These are phyloP conservation scores for Microcos paniculata DNA, from an alignment of 345 rosid species.

Conservation along the genomic window DNA sequence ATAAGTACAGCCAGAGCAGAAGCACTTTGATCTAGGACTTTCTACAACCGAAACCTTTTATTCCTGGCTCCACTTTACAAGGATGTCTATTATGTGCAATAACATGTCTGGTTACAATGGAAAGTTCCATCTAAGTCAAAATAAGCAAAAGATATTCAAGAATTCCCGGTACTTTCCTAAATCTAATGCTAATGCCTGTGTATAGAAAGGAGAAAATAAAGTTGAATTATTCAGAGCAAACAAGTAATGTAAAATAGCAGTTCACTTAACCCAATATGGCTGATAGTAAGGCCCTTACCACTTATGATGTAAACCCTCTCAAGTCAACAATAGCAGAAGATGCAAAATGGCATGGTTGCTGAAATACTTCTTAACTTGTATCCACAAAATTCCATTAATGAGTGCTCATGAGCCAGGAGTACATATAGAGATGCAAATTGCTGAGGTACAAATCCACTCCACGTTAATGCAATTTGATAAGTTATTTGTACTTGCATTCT, in stretches of 20 bases:
- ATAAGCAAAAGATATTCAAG: background rate
- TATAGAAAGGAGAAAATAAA: background rate
- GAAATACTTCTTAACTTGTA: background rate
- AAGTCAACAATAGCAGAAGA: background rate
- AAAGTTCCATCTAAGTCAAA: no score
- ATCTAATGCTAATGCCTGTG: background rate
- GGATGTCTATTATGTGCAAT: no score
- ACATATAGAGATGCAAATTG: background rate
- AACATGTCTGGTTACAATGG: no score
- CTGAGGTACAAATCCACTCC: background rate
- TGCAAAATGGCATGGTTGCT: background rate
- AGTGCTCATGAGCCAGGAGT: background rate
- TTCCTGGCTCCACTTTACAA: background rate
- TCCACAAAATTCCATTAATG: background rate
- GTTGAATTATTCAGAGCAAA: background rate
- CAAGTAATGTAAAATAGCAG: background rate
- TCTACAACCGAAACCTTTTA: background rate
- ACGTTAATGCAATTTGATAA: background rate
- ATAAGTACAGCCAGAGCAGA: background rate
- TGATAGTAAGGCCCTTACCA: background rate
- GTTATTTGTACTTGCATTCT: background rate
- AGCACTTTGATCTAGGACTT: background rate
- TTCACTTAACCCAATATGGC: background rate
- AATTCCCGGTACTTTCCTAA: background rate
- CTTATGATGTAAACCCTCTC: background rate